Evolutionary conservation across 306 rosid genomes (phyloP), one percentile per base, ranked within the genome.

Genomic region (Cucurbita pepo): DNA sequence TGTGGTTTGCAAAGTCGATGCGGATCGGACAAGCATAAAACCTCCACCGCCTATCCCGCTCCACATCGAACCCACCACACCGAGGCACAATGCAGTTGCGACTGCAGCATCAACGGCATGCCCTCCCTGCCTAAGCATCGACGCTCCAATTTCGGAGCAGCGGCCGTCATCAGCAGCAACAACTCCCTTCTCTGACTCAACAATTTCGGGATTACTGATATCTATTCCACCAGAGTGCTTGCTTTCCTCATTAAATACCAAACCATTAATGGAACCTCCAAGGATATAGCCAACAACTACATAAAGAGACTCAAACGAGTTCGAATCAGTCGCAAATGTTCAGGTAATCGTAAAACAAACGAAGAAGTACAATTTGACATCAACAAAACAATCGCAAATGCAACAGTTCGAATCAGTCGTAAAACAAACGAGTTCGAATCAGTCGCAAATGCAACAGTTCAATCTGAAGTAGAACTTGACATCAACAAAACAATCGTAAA

Each of bases 101-200:
- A 93, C 98, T 25, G 96, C 89, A 76, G 97, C 96, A 86, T 93
- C 98, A 81, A 93, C 97, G 11, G 94, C 98, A 78, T 93, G 98
- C 9, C 97, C 98, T 12, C 91, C 95, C 75, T 60, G 77, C 80
- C 94, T 82, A 61, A 93, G 96, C 63, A 85, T 66, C 4, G 87
- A 81, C 1, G 83, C 97, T 25, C 98, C 98, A 19, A 90, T 75
- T 71, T 81, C 82, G 5, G 98, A 93, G 83, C 98, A 93, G 14
- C 90, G 79, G 1, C 83, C 82, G 85, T 93, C 94, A 65, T 93
- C 98, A 0, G 98, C 87, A 37, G 97, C 97, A 81, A 90, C 97
- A 76, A 88, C 96, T 74, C 94, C 97, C n/a, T 48, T 7, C 56
- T 90, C 83, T n/a, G 98, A 88, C 83, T 88, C 83, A 63, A 88